These are phyloP conservation scores for Coprinopsis sp. DNA, from an alignment of 768 basidiomycete species.

Conservation along the genomic window DNA sequence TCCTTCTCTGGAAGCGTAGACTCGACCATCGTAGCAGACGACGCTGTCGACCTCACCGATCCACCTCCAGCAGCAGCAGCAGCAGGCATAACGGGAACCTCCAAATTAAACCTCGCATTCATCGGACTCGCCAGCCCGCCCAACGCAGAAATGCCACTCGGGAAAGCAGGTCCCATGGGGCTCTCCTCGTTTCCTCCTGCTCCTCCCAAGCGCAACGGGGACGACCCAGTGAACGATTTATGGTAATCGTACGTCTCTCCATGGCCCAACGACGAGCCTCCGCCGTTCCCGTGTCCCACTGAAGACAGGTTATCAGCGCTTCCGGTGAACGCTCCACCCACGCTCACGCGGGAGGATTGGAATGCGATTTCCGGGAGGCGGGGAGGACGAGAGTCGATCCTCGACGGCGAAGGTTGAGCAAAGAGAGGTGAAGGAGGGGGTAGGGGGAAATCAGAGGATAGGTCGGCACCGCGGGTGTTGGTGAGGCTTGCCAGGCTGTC, in stretches of 20 bases:
- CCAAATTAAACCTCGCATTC: slow-evolving; percentile 3
- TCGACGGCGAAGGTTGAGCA: slow-evolving; percentile 29
- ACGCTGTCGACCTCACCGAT: no score
- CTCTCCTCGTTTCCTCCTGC: not conserved
- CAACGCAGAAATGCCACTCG: slow-evolving; percentile 12
- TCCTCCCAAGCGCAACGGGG: slow-evolving; percentile 1
- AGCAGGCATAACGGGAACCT: slow-evolving; percentile 36
- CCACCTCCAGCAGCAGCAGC: slow-evolving; percentile 38
- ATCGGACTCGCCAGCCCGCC: no score
- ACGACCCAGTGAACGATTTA: slow-evolving; percentile 6
- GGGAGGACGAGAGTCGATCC: slow-evolving; percentile 48
- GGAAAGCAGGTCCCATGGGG: slow-evolving; percentile 18
- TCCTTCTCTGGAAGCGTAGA: no score
- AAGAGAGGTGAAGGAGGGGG: slow-evolving; percentile 31
- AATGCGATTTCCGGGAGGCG: slow-evolving; percentile 49
- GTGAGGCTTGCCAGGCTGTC: slow-evolving; percentile 1
- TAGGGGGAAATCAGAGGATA: slow-evolving; percentile 34
- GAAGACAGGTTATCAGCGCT: no score
- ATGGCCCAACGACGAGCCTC: not conserved
- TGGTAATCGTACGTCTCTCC: not conserved
- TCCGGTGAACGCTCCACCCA: slow-evolving; percentile 19
- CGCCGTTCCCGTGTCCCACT: no score
- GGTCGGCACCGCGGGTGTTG: slow-evolving; percentile 13
- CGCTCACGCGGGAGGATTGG: slow-evolving; percentile 40
- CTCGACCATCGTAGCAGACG: no score